Conservation (phyloP, 1,284 basidiomycete genomes). For the Afroboletus lepidellus region DNA sequence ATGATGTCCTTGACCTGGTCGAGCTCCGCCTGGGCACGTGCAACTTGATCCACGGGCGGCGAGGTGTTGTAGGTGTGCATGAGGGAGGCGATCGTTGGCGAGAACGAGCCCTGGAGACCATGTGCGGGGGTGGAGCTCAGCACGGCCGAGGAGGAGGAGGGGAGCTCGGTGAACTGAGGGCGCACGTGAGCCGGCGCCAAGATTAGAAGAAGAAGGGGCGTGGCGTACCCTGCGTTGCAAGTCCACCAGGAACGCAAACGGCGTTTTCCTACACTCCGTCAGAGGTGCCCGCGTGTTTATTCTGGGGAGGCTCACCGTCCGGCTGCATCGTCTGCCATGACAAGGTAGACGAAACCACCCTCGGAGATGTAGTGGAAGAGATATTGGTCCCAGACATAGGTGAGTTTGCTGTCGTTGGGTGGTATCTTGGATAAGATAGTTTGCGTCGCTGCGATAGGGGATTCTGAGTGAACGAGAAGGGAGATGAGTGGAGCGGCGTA, state of each 20-base stretch:
- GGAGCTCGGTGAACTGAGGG: conserved; percentile 58
- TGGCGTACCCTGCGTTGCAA: conserved; percentile 68
- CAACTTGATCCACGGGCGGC: conserved; percentile 90
- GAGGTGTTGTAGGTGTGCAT: conserved; percentile 86
- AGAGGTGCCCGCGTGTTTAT: not conserved
- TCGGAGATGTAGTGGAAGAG: conserved; percentile 95
- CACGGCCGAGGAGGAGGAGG: conserved; percentile 47
- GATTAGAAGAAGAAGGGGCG: not conserved
- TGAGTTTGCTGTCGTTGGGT: conserved; percentile 90
- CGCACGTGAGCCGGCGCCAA: not conserved
- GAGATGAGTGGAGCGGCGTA: conserved; percentile 23
- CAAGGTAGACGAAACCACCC: conserved; percentile 83
- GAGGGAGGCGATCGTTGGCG: conserved; percentile 63
- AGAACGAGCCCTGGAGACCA: conserved; percentile 69
- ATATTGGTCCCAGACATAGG: conserved; percentile 95
- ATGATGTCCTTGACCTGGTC: conserved; percentile 96
- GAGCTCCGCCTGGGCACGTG: conserved; percentile 87
- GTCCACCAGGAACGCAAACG: conserved; percentile 90
- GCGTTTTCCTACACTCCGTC: conserved; percentile 64
- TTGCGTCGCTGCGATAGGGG: conserved; percentile 63
- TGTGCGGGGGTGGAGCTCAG: conserved; percentile 47
- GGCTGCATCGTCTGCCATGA: conserved; percentile 91
- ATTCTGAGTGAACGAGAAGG: conserved; percentile 3
- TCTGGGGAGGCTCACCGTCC: conserved; percentile 57
- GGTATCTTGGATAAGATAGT: conserved; percentile 95